A percentile compares a stretch with the other conserved stretches of the same genome.
Evolutionary conservation across 2,329 filamentous ascomycete species (phyloP).

Genomic region (Penicillium palitans): DNA sequence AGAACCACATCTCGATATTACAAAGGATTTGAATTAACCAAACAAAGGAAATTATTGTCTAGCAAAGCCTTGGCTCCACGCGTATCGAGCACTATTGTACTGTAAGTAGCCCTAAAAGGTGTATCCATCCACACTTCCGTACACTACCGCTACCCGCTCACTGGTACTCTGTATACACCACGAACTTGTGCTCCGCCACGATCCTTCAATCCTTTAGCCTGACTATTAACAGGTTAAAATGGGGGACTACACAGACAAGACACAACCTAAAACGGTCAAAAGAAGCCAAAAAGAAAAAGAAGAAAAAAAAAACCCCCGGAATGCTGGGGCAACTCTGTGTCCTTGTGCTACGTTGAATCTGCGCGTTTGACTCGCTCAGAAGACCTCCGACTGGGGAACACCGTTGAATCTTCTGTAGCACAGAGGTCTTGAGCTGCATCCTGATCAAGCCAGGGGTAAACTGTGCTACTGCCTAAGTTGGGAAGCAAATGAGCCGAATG

Average conservation of each 20-base stretch:
- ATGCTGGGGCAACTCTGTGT: constrained; percentile 5
- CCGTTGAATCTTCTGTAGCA: constrained; percentile 5
- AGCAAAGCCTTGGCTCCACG: not conserved
- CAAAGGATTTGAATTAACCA: not conserved
- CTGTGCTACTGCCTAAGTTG: constrained; percentile 1
- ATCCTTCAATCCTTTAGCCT: not conserved
- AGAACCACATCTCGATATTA: not conserved
- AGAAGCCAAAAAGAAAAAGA: constrained; percentile 8
- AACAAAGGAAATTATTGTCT: constrained; percentile 1
- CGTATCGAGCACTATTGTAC: constrained; percentile 22
- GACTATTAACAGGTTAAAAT: not conserved
- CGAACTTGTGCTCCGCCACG: not conserved
- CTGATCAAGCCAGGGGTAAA: constrained; percentile 14
- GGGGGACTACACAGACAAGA: constrained; percentile 7
- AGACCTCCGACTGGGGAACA: constrained; percentile 1
- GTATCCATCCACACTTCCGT: not conserved
- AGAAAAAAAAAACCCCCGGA: not conserved
- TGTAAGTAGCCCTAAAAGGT: constrained; percentile 19
- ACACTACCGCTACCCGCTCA: constrained; percentile 9
- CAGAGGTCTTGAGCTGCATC: constrained; percentile 9
- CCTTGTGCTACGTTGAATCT: constrained; percentile 2
- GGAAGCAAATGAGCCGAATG: not conserved
- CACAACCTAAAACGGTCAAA: constrained; percentile 14
- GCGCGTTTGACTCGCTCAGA: constrained; percentile 5
- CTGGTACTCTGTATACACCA: not conserved